Evolutionary conservation across 2,329 filamentous ascomycete genomes (phyloP), one percentile per base, ranked within the genome.

Genomic region (Penicillium capsulatum): DNA sequence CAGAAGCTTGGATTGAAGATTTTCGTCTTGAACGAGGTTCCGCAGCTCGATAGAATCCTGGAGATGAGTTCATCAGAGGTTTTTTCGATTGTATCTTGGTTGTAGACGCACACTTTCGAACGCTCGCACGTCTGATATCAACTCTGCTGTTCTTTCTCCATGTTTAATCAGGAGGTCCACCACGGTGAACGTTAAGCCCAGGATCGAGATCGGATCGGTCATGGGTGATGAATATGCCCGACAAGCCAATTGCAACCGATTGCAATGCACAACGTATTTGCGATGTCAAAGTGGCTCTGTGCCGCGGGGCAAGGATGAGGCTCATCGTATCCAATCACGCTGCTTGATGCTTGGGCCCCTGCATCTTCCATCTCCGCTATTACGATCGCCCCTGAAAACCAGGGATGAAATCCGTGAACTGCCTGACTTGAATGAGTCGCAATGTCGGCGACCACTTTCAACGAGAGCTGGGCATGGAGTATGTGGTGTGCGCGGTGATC

Each of bases 11-110:
- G 34, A 29, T n/a, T 41, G 38, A 4, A 41, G 20, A 16, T 41
- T 41, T 34, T 41, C 38, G 24, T 41, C 38, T 10, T 41, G 31
- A n/a, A 41, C 38, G 2, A 41, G 34, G n/a, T 36, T 36, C n/a
- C 22, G 34, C 14, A 36, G 20, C 19, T 41, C 38, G 14, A 16
- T 33, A 9, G 38, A 36, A 16, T 41, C 38, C 38, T 41, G 13
- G n/a, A 16, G 13, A 14, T 15, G 7, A 11, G 17, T 40, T 2
- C 4, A 15, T 29, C n/a, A 40, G 24, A 14, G 11, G 17, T 11
- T 7, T 3, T 17, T 32, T 13, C 6, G 7, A 14, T 7, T 2
- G 16, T 8, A 11, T 29, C n/a, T 10, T 32, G 7, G 2, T 9
- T 7, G 3, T 11, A 17, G 24, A 36, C 33, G 32, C 8, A 36